Percentiles rank a stretch among this genome's conserved stretches.
Conservation (phyloP, 2,329 filamentous ascomycete species). For the Cercospora janseana region DNA sequence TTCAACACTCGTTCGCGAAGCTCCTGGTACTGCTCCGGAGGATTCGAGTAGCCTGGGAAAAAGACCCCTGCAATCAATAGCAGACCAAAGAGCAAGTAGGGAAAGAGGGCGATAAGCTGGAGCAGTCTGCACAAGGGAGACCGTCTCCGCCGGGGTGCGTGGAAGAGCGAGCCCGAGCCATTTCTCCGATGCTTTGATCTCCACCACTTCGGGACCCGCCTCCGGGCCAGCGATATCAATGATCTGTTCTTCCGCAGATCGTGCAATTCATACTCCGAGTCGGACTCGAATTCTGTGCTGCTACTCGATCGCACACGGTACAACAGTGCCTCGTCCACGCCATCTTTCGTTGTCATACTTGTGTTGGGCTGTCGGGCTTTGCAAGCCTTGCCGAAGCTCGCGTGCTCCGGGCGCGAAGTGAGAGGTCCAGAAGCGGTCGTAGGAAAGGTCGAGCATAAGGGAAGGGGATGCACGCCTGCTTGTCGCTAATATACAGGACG, state of each 20-base stretch:
- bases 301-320: slow-evolving; percentile 14
- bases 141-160: slow-evolving; percentile 22
- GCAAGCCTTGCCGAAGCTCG: slow-evolving; percentile 5
- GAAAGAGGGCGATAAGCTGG: slow-evolving; percentile 20
- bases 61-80: slow-evolving; percentile 50
- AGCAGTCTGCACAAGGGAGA: slow-evolving; percentile 18
- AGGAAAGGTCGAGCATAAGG: too few species aligned
- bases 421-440: not conserved
- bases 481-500: not conserved
- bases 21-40: slow-evolving; percentile 53
- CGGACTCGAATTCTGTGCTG: slow-evolving; percentile 19
- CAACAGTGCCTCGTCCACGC: slow-evolving; percentile 19
- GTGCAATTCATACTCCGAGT: slow-evolving; percentile 18
- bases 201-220: slow-evolving; percentile 15
- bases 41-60: slow-evolving; percentile 56
- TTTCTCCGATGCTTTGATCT: slow-evolving; percentile 10
- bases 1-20: slow-evolving; percentile 39
- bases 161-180: slow-evolving; percentile 18
- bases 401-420: not conserved
- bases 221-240: slow-evolving; percentile 7
- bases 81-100: slow-evolving; percentile 23
- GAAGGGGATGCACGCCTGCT: too few species aligned
- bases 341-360: slow-evolving; percentile 17
- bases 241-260: slow-evolving; percentile 18
- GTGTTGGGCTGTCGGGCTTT: not conserved